Percentiles rank a stretch among this genome's conserved stretches.
These are phyloP conservation scores for Gynandropsis gynandra DNA, from an alignment of 345 rosid genomes.

Conservation along the genomic window DNA sequence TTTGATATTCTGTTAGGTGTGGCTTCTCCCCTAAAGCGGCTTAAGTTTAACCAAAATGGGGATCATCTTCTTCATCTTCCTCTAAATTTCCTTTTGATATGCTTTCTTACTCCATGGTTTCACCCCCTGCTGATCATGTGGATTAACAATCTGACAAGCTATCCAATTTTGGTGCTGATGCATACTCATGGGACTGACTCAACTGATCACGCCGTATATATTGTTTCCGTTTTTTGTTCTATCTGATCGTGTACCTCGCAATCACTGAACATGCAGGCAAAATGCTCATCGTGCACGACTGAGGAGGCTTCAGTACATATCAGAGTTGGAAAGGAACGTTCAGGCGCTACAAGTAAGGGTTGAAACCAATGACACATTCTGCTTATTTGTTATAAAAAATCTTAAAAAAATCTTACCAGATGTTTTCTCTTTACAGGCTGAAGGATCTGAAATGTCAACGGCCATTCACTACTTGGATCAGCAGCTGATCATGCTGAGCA, in stretches of 20 bases:
- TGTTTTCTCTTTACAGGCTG: conserved; percentile 30
- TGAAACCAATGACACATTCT: not conserved
- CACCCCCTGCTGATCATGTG: not conserved
- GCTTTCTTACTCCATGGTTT: not conserved
- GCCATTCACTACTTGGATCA: conserved; percentile 59
- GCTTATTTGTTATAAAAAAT: not conserved
- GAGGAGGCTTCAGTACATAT: conserved; percentile 53
- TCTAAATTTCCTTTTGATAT: not conserved
- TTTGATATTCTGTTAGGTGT: too few relatives aligned
- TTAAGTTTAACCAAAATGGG: not conserved
- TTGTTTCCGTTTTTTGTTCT: not conserved
- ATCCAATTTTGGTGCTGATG: too few relatives aligned
- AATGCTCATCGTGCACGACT: conserved; percentile 54
- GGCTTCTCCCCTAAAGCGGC: not conserved
- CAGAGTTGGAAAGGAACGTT: conserved; percentile 55
- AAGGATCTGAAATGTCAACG: conserved; percentile 63
- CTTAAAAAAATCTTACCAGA: not conserved
- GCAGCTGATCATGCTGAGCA: conserved; percentile 46
- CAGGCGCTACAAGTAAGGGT: conserved; percentile 46
- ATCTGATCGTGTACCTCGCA: not conserved
- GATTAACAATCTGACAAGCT: not conserved
- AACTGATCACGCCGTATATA: not conserved
- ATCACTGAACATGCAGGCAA: conserved; percentile 34
- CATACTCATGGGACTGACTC: too few relatives aligned
- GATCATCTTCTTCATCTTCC: not conserved